phyloP scores from a whole-genome alignment of 345 rosid genomes.

The Nasturtium officinale region DNA sequence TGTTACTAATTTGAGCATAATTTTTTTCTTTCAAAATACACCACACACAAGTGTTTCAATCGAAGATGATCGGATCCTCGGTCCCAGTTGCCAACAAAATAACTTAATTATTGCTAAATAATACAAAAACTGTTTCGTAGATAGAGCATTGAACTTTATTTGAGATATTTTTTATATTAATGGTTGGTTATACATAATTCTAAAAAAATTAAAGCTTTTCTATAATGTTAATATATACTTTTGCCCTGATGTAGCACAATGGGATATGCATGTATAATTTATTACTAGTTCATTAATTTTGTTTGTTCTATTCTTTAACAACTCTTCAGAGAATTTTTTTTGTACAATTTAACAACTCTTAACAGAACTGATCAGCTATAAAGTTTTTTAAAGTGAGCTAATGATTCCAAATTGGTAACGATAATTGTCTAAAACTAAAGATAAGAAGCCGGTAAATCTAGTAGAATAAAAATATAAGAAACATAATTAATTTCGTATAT shows the following conservation, averaged over 20 bases:
- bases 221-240: background rate
- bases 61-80: background rate
- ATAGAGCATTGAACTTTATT: background rate
- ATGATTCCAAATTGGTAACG: slow-evolving; percentile 13
- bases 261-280: slow-evolving; percentile 17
- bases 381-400: slow-evolving; percentile 4
- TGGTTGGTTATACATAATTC: background rate
- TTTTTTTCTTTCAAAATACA: background rate
- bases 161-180: background rate
- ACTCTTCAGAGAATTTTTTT: background rate
- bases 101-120: slow-evolving; percentile 13
- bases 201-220: background rate
- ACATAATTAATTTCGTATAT: background rate
- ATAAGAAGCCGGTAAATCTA: slow-evolving; percentile 5
- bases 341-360: slow-evolving; percentile 5
- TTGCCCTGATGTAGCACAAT: slow-evolving; percentile 1
- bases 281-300: background rate
- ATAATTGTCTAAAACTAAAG: slow-evolving; percentile 8
- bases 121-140: background rate
- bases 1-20: background rate
- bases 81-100: background rate
- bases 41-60: slow-evolving; percentile 1
- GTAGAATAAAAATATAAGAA: background rate
- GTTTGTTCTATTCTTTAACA: background rate
- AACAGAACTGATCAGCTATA: background rate